Percentiles rank a stretch among this genome's conserved stretches.
Conservation (phyloP, 345 rosid species). For the Gossypium sturtianum region DNA sequence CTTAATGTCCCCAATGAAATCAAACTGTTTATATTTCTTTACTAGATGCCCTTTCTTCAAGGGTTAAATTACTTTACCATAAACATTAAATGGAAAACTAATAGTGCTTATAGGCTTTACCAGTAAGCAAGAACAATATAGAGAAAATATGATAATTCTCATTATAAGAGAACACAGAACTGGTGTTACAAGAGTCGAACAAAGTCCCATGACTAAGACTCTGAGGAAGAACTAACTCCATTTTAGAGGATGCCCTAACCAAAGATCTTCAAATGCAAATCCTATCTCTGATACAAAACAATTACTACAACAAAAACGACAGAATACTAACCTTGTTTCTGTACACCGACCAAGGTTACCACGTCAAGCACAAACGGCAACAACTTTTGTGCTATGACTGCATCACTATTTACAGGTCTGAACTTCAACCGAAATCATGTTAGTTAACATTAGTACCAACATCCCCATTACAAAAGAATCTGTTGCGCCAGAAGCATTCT, state of each 20-base stretch:
- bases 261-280: conserved; percentile 14
- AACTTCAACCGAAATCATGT: conserved; percentile 4
- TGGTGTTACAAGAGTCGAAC: conserved; percentile 16
- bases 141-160: not conserved
- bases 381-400: conserved; percentile 19
- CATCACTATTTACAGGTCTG: conserved; percentile 39
- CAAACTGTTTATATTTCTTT: not conserved
- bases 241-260: conserved; percentile 2
- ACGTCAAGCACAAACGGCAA: conserved; percentile 28
- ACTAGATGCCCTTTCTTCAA: not conserved
- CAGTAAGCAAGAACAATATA: not conserved
- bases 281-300: conserved; percentile 18
- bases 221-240: conserved; percentile 2
- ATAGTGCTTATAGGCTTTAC: not conserved
- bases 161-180: conserved; percentile 9
- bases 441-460: conserved; percentile 22
- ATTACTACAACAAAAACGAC: conserved; percentile 22
- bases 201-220: conserved; percentile 9
- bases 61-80: not conserved
- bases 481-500: conserved; percentile 17
- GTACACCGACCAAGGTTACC: conserved; percentile 45
- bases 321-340: conserved; percentile 40
- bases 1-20: not conserved
- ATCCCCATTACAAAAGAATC: conserved; percentile 23
- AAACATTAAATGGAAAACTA: not conserved